phyloP scores from a whole-genome alignment of 768 basidiomycete species.

The Pseudohyphozyma bogoriensis region DNA sequence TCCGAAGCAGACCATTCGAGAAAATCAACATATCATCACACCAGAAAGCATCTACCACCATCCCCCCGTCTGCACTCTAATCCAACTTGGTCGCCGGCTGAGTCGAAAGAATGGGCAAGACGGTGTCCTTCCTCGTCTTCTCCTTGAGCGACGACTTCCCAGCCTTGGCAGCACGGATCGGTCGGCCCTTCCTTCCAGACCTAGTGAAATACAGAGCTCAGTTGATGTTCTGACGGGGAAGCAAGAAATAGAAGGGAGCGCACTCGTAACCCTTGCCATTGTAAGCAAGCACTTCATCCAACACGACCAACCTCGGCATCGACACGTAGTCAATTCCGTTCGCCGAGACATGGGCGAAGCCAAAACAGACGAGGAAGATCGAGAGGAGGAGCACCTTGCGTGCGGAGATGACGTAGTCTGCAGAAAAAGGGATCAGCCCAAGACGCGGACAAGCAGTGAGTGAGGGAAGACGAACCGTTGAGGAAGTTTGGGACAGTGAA shows the following conservation, averaged over 20 bases:
- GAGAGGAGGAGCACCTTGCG: conserved; percentile 76
- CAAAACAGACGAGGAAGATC: conserved; percentile 49
- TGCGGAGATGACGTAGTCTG: conserved; percentile 42
- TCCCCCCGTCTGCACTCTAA: too few relatives aligned
- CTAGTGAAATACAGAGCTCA: not conserved
- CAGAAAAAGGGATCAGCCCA: too few relatives aligned
- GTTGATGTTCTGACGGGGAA: too few relatives aligned
- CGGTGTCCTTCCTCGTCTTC: too few relatives aligned
- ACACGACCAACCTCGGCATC: conserved; percentile 73
- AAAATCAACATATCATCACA: too few relatives aligned
- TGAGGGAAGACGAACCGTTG: conserved; percentile 16
- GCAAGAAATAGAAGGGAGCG: not conserved
- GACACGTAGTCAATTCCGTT: conserved; percentile 90
- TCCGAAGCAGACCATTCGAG: too few relatives aligned
- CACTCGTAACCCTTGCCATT: conserved; percentile 45
- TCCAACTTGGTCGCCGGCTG: too few relatives aligned
- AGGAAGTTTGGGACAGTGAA: conserved; percentile 15
- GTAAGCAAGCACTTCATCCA: conserved; percentile 69
- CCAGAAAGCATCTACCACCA: too few relatives aligned
- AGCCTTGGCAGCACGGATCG: too few relatives aligned
- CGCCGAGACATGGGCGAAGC: conserved; percentile 62
- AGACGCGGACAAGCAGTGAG: too few relatives aligned
- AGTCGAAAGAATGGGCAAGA: too few relatives aligned
- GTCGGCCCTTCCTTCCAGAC: conserved; percentile 14
- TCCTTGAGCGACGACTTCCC: too few relatives aligned